These are phyloP conservation scores for Knoxia roxburghii DNA, from an alignment of 257 asterid genomes.

Conservation along the genomic window DNA sequence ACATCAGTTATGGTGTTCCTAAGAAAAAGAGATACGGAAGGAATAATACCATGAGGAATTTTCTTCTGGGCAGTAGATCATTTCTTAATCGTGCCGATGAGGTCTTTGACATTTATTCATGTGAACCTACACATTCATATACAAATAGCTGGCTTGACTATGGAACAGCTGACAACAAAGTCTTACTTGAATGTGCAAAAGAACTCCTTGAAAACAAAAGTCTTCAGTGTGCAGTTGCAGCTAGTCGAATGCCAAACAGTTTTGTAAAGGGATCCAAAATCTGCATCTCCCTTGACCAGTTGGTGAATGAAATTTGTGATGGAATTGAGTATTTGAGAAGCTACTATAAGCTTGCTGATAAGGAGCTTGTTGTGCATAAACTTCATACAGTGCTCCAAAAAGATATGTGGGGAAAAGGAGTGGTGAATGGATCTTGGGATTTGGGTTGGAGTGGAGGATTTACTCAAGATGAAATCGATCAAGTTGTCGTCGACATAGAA, in stretches of 20 bases:
- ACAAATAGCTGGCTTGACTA: slow-evolving; percentile 3
- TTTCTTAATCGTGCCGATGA: slow-evolving; percentile 29
- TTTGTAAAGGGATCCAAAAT: slow-evolving; percentile 6
- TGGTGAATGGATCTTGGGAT: slow-evolving; percentile 27
- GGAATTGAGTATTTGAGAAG: slow-evolving; percentile 24
- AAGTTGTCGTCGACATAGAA: slow-evolving; percentile 27
- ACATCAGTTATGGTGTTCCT: not conserved
- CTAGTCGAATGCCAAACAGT: slow-evolving; percentile 3
- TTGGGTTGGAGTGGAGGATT: slow-evolving; percentile 36
- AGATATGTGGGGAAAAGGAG: slow-evolving; percentile 29
- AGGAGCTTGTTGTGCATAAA: slow-evolving; percentile 15
- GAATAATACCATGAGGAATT: slow-evolving; percentile 17
- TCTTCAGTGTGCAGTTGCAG: slow-evolving; percentile 10
- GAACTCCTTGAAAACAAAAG: slow-evolving; percentile 30
- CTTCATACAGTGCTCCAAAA: slow-evolving; percentile 20
- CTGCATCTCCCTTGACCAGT: slow-evolving; percentile 19
- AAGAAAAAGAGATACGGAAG: slow-evolving; percentile 20
- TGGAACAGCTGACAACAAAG: slow-evolving; percentile 13
- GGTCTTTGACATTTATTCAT: slow-evolving; percentile 23
- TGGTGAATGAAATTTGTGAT: slow-evolving; percentile 31
- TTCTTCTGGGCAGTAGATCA: slow-evolving; percentile 32
- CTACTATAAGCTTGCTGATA: slow-evolving; percentile 7
- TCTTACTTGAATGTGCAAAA: slow-evolving; percentile 27
- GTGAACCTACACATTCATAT: slow-evolving; percentile 7
- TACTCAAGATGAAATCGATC: slow-evolving; percentile 26